Evolutionary conservation across 1,284 basidiomycete species (phyloP).

Genomic region (Ustilago esculenta): DNA sequence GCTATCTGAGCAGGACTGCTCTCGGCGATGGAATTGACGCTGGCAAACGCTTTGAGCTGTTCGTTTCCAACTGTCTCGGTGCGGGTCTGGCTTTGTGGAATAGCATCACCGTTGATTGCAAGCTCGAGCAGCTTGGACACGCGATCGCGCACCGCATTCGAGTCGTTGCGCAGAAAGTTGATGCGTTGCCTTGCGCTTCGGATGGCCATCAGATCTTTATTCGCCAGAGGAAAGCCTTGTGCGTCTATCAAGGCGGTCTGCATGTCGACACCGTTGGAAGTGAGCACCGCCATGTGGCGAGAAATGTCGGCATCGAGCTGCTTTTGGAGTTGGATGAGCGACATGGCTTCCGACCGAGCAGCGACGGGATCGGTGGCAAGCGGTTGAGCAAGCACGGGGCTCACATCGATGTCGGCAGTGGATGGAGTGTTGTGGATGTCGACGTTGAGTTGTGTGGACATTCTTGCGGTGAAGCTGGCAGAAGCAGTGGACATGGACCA

Average conservation of each 20-base stretch:
- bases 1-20: constrained; percentile 44
- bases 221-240: constrained; percentile 53
- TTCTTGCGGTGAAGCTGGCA: too few species aligned
- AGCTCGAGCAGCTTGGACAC: constrained; percentile 42
- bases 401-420: constrained; percentile 23
- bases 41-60: constrained; percentile 26
- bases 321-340: constrained; percentile 26
- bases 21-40: constrained; percentile 44
- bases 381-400: constrained; percentile 17
- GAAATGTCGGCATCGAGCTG: constrained; percentile 41
- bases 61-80: not conserved
- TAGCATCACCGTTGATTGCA: constrained; percentile 38
- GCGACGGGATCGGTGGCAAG: constrained; percentile 18
- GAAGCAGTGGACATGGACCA: too few species aligned
- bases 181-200: constrained; percentile 46
- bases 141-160: constrained; percentile 32
- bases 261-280: constrained; percentile 42
- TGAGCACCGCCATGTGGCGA: constrained; percentile 27
- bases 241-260: constrained; percentile 44
- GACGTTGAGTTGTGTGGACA: constrained; percentile 35
- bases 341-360: constrained; percentile 36
- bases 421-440: constrained; percentile 27
- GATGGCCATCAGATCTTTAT: constrained; percentile 54
- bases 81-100: not conserved
- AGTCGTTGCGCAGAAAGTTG: constrained; percentile 52